Evolutionary conservation across 1,284 basidiomycete species (phyloP).

Genomic region (Rhizoctonia solani): DNA sequence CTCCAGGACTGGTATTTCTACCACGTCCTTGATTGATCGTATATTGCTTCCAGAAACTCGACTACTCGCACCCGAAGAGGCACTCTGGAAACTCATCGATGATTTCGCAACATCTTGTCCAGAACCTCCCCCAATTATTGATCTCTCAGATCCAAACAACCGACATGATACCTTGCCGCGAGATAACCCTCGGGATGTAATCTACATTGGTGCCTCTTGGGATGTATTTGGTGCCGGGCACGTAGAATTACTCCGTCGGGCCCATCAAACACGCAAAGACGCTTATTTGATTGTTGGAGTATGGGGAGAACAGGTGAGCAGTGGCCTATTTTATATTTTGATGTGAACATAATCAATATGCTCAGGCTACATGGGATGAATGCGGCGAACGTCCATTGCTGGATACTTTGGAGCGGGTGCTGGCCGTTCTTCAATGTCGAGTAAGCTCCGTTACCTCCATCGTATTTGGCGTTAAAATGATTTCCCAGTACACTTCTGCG

Average conservation of each 20-base stretch:
- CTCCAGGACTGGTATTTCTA: conserved; percentile 40
- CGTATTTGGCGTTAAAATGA: neutral
- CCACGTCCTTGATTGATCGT: conserved; percentile 40
- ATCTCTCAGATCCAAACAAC: conserved; percentile 29
- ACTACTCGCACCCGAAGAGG: conserved; percentile 17
- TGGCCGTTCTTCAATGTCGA: conserved; percentile 40
- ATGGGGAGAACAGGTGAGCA: conserved; percentile 38
- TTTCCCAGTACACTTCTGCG: conserved; percentile 24
- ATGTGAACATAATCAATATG: too few relatives aligned
- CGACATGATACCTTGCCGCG: conserved; percentile 13
- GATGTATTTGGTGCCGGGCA: conserved; percentile 41
- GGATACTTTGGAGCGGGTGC: conserved; percentile 36
- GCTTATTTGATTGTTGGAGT: conserved; percentile 38
- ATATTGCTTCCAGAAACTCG: conserved; percentile 35
- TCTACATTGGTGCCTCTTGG: conserved; percentile 40
- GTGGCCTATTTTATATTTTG: too few relatives aligned
- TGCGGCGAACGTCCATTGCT: conserved; percentile 38
- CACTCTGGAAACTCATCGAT: conserved; percentile 35
- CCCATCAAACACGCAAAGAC: conserved; percentile 15
- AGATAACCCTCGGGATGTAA: conserved; percentile 30
- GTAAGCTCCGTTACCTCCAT: conserved; percentile 12
- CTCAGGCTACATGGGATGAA: conserved; percentile 34
- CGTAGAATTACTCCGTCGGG: conserved; percentile 38
- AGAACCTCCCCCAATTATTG: conserved; percentile 28
- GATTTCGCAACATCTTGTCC: conserved; percentile 31